A percentile compares a stretch with the other conserved stretches of the same genome.
These are phyloP conservation scores for Lachancea lanzarotensis DNA, from an alignment of 805 yeast species.

Conservation along the genomic window DNA sequence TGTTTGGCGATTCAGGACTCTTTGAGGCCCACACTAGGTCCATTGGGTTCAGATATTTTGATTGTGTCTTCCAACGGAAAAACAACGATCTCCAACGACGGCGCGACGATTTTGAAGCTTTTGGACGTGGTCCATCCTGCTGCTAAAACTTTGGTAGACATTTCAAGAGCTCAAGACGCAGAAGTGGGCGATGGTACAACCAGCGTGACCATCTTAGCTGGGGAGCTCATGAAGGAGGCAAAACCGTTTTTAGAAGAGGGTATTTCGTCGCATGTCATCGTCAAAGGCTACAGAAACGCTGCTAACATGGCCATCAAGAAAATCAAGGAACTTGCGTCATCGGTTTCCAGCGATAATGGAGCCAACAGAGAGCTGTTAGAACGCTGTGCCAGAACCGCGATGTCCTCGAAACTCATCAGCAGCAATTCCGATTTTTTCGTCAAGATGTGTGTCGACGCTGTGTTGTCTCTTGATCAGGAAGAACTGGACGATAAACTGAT, in stretches of 20 bases:
- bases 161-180: constrained; percentile 93
- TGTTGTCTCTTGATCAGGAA: constrained; percentile 72
- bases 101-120: constrained; percentile 89
- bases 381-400: constrained; percentile 93
- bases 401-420: constrained; percentile 90
- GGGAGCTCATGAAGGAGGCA: constrained; percentile 88
- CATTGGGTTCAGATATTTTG: constrained; percentile 92
- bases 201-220: constrained; percentile 88
- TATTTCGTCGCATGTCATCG: constrained; percentile 81
- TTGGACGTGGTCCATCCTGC: constrained; percentile 98
- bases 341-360: constrained; percentile 42
- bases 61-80: constrained; percentile 77
- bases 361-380: constrained; percentile 72
- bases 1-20: constrained; percentile 97
- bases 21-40: constrained; percentile 90
- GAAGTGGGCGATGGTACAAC: constrained; percentile 99
- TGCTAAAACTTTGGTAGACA: constrained; percentile 90
- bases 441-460: constrained; percentile 95
- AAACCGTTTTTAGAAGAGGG: constrained; percentile 93
- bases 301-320: constrained; percentile 66
- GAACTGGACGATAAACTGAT: constrained; percentile 85
- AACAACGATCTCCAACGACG: constrained; percentile 96
- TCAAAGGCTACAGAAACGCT: constrained; percentile 83
- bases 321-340: constrained; percentile 69
- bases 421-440: constrained; percentile 86